These are phyloP conservation scores for Sporothrix brasiliensis DNA, from an alignment of 2,329 filamentous ascomycete species.

Conservation along the genomic window DNA sequence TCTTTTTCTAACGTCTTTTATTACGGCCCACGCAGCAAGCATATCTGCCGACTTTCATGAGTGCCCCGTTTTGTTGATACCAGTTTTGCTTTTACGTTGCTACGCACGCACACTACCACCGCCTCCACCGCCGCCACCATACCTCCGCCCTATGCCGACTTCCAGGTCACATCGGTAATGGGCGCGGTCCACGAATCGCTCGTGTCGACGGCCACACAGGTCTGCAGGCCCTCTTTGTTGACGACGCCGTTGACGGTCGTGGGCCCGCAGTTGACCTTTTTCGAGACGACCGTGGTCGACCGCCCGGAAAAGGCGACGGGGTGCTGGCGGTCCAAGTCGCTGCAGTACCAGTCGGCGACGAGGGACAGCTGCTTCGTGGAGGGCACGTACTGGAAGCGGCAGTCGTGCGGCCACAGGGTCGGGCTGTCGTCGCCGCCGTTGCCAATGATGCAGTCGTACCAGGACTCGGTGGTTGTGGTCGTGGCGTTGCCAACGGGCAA, in stretches of 20 bases:
- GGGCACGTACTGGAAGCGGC: slow-evolving; percentile 22
- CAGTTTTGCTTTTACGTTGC: too few relatives aligned
- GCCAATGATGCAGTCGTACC: slow-evolving; percentile 20
- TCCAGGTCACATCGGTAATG: slow-evolving; percentile 1
- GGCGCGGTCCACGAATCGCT: neutral
- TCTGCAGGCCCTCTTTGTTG: slow-evolving; percentile 7
- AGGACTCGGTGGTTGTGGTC: neutral
- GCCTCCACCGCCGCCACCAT: too few relatives aligned
- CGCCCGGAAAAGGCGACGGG: slow-evolving; percentile 9
- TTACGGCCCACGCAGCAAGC: too few relatives aligned
- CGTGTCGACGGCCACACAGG: neutral
- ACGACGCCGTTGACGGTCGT: slow-evolving; percentile 9
- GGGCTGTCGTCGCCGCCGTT: slow-evolving; percentile 23
- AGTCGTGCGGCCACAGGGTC: slow-evolving; percentile 11
- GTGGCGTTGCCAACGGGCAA: neutral
- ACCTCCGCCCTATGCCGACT: neutral
- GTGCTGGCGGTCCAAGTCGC: neutral
- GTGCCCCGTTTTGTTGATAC: too few relatives aligned
- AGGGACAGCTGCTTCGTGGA: neutral
- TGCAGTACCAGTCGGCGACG: slow-evolving; percentile 16
- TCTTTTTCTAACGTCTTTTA: too few relatives aligned
- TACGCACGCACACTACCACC: neutral
- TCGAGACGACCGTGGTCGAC: neutral
- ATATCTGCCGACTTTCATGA: too few relatives aligned
- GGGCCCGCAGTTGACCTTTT: neutral